Evolutionary conservation across 495 filamentous ascomycete species (phyloP).

Genomic region (Annulohypoxylon moriforme): DNA sequence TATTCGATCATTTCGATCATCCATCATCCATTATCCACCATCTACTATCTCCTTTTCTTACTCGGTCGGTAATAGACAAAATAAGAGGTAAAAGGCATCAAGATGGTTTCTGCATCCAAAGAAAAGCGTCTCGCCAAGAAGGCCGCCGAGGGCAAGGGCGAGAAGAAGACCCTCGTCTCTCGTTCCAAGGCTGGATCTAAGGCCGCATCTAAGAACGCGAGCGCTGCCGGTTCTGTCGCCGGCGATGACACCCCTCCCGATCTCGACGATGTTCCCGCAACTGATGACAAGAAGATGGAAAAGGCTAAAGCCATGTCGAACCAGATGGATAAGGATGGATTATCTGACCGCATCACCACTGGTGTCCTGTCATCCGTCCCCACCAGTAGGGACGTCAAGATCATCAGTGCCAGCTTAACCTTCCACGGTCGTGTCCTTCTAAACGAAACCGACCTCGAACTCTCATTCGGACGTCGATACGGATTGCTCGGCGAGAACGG

Average conservation of each 20-base stretch:
- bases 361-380: conserved; percentile 90
- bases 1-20: background rate
- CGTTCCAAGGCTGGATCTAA: conserved; percentile 75
- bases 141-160: conserved; percentile 75
- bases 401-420: conserved; percentile 90
- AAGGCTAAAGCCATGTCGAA: conserved; percentile 76
- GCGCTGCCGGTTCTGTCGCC: conserved; percentile 72
- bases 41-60: background rate
- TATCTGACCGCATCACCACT: conserved; percentile 98
- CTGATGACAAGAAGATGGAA: conserved; percentile 75
- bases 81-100: conserved; percentile 44
- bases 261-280: conserved; percentile 73
- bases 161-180: conserved; percentile 77
- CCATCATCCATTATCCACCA: conserved; percentile 2
- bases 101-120: conserved; percentile 94
- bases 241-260: conserved; percentile 74
- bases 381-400: conserved; percentile 92
- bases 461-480: conserved; percentile 93
- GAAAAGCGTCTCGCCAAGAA: conserved; percentile 97
- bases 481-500: conserved; percentile 98
- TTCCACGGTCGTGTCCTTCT: conserved; percentile 98
- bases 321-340: conserved; percentile 94
- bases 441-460: conserved; percentile 89
- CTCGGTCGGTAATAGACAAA: conserved; percentile 30
- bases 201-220: conserved; percentile 70